phyloP scores from a whole-genome alignment of 768 basidiomycete genomes.

The Wakefieldia striispora region DNA sequence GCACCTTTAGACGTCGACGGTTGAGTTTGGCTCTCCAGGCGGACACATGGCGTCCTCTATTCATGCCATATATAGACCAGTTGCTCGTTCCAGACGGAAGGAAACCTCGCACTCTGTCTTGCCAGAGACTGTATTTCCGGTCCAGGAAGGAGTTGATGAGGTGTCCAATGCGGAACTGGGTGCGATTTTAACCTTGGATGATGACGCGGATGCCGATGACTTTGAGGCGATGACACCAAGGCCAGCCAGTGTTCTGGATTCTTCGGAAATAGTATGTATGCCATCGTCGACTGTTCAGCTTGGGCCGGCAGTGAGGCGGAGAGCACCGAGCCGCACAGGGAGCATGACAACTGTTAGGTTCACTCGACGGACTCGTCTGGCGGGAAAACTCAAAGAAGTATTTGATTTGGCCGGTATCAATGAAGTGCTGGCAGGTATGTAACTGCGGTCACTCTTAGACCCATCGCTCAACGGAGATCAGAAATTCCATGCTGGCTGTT shows the following conservation, averaged over 20 bases:
- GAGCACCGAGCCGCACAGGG: conserved; percentile 42
- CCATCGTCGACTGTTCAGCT: conserved; percentile 14
- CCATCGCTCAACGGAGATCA: conserved; percentile 26
- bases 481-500: conserved; percentile 96
- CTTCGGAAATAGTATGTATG: conserved; percentile 1
- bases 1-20: neutral
- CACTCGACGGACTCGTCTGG: conserved; percentile 68
- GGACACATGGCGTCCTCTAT: conserved; percentile 76
- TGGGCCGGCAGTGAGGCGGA: conserved; percentile 21
- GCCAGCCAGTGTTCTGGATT: conserved; percentile 24
- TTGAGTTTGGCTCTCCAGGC: conserved; percentile 27
- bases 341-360: conserved; percentile 74
- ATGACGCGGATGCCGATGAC: conserved; percentile 54
- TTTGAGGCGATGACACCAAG: conserved; percentile 55
- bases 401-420: conserved; percentile 79
- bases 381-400: conserved; percentile 85
- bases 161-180: conserved; percentile 33
- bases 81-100: conserved; percentile 61
- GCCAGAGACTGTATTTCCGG: conserved; percentile 5
- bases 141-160: conserved; percentile 30
- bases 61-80: conserved; percentile 81
- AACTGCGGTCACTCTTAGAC: neutral
- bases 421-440: conserved; percentile 80
- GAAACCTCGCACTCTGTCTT: conserved; percentile 23
- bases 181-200: conserved; percentile 40